Conservation (phyloP, 129 eudicot genomes). For the Sambucus nigra region DNA sequence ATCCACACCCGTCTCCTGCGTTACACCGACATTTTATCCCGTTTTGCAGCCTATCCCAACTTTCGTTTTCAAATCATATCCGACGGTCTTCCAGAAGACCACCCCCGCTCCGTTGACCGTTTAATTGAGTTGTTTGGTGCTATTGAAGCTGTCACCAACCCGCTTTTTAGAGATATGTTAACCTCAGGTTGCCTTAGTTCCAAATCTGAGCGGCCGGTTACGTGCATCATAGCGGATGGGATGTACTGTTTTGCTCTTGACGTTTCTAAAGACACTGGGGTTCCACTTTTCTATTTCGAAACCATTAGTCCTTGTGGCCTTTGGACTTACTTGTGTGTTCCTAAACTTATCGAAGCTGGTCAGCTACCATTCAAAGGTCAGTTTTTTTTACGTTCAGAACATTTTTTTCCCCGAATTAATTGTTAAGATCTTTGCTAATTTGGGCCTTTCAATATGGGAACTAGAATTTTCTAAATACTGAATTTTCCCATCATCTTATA, state of each 20-base stretch:
- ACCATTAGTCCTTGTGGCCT: slow-evolving; percentile 58
- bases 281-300: slow-evolving; percentile 44
- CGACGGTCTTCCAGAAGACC: slow-evolving; percentile 51
- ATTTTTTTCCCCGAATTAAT: no score
- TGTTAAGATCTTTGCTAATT: no score
- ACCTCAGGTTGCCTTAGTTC: slow-evolving; percentile 16
- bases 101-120: slow-evolving; percentile 23
- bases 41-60: slow-evolving; percentile 27
- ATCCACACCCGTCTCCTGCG: slow-evolving; percentile 39
- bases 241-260: slow-evolving; percentile 30
- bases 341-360: slow-evolving; percentile 42
- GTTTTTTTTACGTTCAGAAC: no score
- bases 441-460: no score
- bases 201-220: slow-evolving; percentile 17
- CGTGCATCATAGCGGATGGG: slow-evolving; percentile 54
- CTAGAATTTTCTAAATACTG: no score
- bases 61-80: slow-evolving; percentile 33
- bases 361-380: slow-evolving; percentile 53
- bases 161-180: slow-evolving; percentile 31
- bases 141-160: slow-evolving; percentile 19
- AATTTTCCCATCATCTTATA: no score
- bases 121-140: slow-evolving; percentile 31
- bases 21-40: slow-evolving; percentile 36
- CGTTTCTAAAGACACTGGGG: slow-evolving; percentile 35
- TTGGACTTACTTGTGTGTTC: slow-evolving; percentile 48